A percentile compares a stretch with the other conserved stretches of the same genome.
These are phyloP conservation scores for Globisporangium yorkense DNA, from an alignment of 352 stramenopile genomes.

Conservation along the genomic window DNA sequence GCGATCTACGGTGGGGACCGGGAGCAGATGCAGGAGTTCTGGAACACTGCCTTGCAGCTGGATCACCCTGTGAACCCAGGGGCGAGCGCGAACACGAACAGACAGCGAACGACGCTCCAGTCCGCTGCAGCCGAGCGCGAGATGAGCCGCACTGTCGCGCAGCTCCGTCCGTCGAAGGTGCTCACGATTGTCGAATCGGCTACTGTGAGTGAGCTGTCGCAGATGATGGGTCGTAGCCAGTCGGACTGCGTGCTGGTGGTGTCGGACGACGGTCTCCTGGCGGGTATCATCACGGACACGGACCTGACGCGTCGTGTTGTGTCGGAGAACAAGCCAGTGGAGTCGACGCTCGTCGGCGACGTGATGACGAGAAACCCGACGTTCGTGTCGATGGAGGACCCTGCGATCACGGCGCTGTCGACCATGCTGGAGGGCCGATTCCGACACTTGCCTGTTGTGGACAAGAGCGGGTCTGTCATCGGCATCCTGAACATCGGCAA, in stretches of 20 bases:
- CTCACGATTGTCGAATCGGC: slow-evolving; percentile 80
- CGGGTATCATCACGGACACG: slow-evolving; percentile 95
- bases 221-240: slow-evolving; percentile 87
- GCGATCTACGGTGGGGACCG: slow-evolving; percentile 84
- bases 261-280: slow-evolving; percentile 81
- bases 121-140: slow-evolving; percentile 56
- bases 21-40: slow-evolving; percentile 89
- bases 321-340: slow-evolving; percentile 67
- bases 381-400: slow-evolving; percentile 80
- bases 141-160: slow-evolving; percentile 69
- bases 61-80: slow-evolving; percentile 56
- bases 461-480: slow-evolving; percentile 83
- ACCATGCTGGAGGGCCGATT: slow-evolving; percentile 87
- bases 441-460: slow-evolving; percentile 79
- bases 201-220: slow-evolving; percentile 81
- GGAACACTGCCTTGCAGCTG: slow-evolving; percentile 79
- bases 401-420: slow-evolving; percentile 81
- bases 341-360: slow-evolving; percentile 60
- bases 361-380: slow-evolving; percentile 84
- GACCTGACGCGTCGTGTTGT: slow-evolving; percentile 82
- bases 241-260: slow-evolving; percentile 92
- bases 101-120: slow-evolving; percentile 57
- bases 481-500: slow-evolving; percentile 98
- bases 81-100: slow-evolving; percentile 19
- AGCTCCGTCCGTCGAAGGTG: slow-evolving; percentile 82